Percentiles rank a stretch among this genome's conserved stretches.
Conservation (phyloP, 345 rosid genomes). For the Euphorbia pulcherrima region DNA sequence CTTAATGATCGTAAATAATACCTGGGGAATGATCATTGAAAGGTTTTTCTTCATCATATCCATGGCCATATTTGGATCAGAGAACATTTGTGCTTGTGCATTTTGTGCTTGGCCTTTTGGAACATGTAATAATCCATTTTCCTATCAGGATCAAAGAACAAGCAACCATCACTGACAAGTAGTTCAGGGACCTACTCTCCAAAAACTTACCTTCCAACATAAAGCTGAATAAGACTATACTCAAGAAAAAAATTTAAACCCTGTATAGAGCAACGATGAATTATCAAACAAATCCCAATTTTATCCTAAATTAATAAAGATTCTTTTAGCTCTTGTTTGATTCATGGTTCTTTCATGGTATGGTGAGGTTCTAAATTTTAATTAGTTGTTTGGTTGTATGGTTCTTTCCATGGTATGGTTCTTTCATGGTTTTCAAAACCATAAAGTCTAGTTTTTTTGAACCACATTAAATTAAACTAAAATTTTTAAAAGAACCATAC, state of each 20-base stretch:
- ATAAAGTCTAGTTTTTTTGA: too few species aligned
- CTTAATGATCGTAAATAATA: slow-evolving; percentile 17
- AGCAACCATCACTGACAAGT: not conserved
- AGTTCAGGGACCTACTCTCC: not conserved
- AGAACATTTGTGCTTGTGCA: slow-evolving; percentile 96
- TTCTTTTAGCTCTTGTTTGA: too few species aligned
- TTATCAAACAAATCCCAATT: not conserved
- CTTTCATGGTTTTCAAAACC: too few species aligned
- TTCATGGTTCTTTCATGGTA: too few species aligned
- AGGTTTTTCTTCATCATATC: slow-evolving; percentile 99
- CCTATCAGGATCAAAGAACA: slow-evolving; percentile 39
- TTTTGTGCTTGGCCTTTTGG: slow-evolving; percentile 80
- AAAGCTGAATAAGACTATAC: not conserved
- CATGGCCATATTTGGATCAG: slow-evolving; percentile 99
- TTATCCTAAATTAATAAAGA: not conserved
- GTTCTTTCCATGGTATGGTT: too few species aligned
- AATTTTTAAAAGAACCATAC: too few species aligned
- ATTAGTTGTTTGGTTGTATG: too few species aligned
- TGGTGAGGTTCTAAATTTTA: too few species aligned
- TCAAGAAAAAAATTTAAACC: not conserved
- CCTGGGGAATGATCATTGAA: slow-evolving; percentile 99
- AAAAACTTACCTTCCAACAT: not conserved
- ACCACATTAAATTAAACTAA: too few species aligned
- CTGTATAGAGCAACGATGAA: not conserved
- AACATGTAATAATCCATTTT: slow-evolving; percentile 81